Percentiles rank a stretch among this genome's conserved stretches.
Evolutionary conservation across 2,329 filamentous ascomycete species (phyloP).

Genomic region (Pseudogymnoascus sp.): DNA sequence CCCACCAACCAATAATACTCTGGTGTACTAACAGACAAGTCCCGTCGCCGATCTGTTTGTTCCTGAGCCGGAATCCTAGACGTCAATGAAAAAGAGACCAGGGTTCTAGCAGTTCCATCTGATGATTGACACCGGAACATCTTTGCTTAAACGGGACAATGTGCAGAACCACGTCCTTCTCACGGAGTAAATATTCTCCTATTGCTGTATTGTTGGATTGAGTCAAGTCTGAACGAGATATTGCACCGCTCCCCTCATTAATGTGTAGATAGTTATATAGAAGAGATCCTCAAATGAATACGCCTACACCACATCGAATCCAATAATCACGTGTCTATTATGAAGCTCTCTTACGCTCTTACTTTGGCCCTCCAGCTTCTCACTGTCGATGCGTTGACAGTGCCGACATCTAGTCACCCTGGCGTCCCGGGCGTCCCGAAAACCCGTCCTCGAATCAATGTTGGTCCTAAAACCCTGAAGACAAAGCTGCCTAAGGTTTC

Average conservation of each 20-base stretch:
- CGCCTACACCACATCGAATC: not conserved
- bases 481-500: not conserved
- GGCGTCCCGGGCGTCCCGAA: not conserved
- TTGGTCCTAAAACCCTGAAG: not conserved
- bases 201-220: not conserved
- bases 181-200: conserved; percentile 6
- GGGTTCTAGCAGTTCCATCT: not conserved
- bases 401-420: not conserved
- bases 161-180: not conserved
- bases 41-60: not conserved
- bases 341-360: not conserved
- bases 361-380: not conserved
- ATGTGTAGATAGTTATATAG: not conserved
- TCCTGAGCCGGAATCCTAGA: not conserved
- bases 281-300: conserved; percentile 2
- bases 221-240: not conserved
- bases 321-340: not conserved
- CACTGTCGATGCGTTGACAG: not conserved
- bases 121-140: not conserved
- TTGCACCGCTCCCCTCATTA: not conserved
- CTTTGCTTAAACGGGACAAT: not conserved
- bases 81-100: not conserved
- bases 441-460: not conserved
- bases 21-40: not conserved
- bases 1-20: conserved; percentile 2